Evolutionary conservation across 495 filamentous ascomycete species (phyloP).

Genomic region (Xylaria longipes): DNA sequence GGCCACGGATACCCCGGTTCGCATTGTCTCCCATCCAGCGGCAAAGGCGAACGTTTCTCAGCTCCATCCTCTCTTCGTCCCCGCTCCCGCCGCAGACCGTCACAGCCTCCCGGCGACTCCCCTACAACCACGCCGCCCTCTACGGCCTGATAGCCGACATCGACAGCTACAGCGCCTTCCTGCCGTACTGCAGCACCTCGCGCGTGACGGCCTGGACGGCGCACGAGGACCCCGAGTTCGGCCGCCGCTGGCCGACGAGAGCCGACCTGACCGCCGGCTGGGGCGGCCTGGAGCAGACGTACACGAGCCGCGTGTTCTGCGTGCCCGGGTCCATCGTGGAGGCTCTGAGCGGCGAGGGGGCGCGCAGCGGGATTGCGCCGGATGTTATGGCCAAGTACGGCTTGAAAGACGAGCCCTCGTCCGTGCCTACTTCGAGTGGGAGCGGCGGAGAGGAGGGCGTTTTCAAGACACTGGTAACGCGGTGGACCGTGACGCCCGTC

Average conservation of each 20-base stretch:
- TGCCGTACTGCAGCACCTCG: constrained; percentile 81
- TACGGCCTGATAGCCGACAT: constrained; percentile 87
- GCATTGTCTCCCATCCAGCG: background rate
- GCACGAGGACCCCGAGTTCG: constrained; percentile 48
- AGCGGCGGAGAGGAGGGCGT: constrained; percentile 54
- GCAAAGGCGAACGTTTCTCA: constrained; percentile 46
- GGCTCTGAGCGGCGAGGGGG: constrained; percentile 71
- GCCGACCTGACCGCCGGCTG: constrained; percentile 86
- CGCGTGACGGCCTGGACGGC: constrained; percentile 66
- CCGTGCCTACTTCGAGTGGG: background rate
- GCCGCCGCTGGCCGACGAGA: constrained; percentile 65
- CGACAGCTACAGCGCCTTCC: constrained; percentile 77
- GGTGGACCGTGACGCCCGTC: constrained; percentile 69
- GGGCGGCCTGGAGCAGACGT: constrained; percentile 79
- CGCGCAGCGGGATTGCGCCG: constrained; percentile 25
- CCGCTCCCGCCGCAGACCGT: constrained; percentile 59
- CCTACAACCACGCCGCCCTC: constrained; percentile 71
- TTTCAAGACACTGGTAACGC: constrained; percentile 77
- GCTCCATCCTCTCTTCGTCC: constrained; percentile 40
- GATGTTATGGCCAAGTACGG: constrained; percentile 22
- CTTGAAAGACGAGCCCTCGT: constrained; percentile 31
- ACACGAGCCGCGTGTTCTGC: constrained; percentile 78
- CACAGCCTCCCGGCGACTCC: constrained; percentile 76
- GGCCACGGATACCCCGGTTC: background rate
- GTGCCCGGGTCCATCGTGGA: constrained; percentile 71